Evolutionary conservation across 2,329 filamentous ascomycete genomes (phyloP).

Genomic region (Ophiostoma perfectum): DNA sequence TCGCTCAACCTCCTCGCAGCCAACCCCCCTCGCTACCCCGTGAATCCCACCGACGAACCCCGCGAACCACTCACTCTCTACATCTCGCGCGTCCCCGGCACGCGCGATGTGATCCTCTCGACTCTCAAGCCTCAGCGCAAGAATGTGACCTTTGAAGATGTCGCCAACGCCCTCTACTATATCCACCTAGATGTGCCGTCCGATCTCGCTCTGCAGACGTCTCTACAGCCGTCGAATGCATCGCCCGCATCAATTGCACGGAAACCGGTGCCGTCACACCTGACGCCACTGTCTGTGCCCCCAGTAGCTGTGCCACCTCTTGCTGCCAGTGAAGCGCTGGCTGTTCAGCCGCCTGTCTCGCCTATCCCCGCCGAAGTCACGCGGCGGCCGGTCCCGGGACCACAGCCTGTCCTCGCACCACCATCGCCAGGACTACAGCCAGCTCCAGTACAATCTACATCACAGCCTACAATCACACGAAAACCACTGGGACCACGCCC

Average conservation of each 20-base stretch:
- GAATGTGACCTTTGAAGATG: conserved; percentile 81
- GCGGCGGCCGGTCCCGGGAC: background rate
- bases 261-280: conserved; percentile 42
- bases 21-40: conserved; percentile 80
- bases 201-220: conserved; percentile 39
- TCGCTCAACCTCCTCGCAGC: conserved; percentile 73
- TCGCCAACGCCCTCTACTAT: conserved; percentile 85
- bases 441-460: too few species aligned
- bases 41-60: conserved; percentile 63
- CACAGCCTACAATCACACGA: background rate
- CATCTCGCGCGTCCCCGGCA: conserved; percentile 88
- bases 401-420: background rate
- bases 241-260: conserved; percentile 37
- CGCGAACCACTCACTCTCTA: conserved; percentile 76
- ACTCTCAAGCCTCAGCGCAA: conserved; percentile 83
- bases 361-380: background rate
- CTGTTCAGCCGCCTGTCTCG: background rate
- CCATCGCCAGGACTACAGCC: background rate
- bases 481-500: conserved; percentile 20
- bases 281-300: background rate
- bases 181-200: conserved; percentile 68
- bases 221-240: conserved; percentile 34
- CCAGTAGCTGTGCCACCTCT: background rate
- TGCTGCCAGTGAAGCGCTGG: background rate
- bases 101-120: conserved; percentile 86